Base-by-base conservation (phyloP, 768 basidiomycete species). In the Mycena rebaudengoi region DNA sequence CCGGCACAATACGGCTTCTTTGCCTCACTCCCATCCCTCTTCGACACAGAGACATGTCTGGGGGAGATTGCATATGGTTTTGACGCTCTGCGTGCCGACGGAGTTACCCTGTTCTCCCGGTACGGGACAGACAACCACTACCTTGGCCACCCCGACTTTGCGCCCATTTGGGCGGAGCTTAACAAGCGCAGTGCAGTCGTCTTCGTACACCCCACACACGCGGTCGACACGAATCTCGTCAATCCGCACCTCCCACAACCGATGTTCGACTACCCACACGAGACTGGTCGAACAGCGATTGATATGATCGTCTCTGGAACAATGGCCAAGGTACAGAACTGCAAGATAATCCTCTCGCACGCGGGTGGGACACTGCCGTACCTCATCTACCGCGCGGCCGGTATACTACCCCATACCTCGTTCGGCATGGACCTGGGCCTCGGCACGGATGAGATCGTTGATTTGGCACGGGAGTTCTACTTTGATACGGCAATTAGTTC, bases 381-480 rank as follows among this genome's bases (percentile, higher is more conserved):
- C 50, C 23, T 52, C 32, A 52, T 52, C 50, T 33, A 52, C 50
- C 50, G 50, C n/a, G n/a, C n/a, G n/a, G n/a, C n/a, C n/a, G n/a
- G n/a, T n/a, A n/a, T n/a, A n/a, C n/a, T n/a, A n/a, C n/a, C n/a
- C n/a, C n/a, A n/a, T n/a, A n/a, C n/a, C n/a, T n/a, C n/a, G n/a
- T n/a, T n/a, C n/a, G n/a, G n/a, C n/a, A n/a, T n/a, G n/a, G n/a
- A n/a, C n/a, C n/a, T n/a, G n/a, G n/a, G n/a, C n/a, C n/a, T n/a
- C n/a, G n/a, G n/a, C n/a, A n/a, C n/a, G n/a, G n/a, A n/a, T n/a
- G n/a, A n/a, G n/a, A n/a, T n/a, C n/a, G n/a, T n/a, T n/a, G n/a
- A n/a, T n/a, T n/a, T n/a, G n/a, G n/a, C n/a, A n/a, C n/a, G n/a
- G n/a, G n/a, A n/a, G n/a, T n/a, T n/a, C n/a, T n/a, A n/a, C n/a